A percentile compares a stretch with the other conserved stretches of the same genome.
Evolutionary conservation across 2,329 filamentous ascomycete genomes (phyloP).

Genomic region (Fusarium torulosum): DNA sequence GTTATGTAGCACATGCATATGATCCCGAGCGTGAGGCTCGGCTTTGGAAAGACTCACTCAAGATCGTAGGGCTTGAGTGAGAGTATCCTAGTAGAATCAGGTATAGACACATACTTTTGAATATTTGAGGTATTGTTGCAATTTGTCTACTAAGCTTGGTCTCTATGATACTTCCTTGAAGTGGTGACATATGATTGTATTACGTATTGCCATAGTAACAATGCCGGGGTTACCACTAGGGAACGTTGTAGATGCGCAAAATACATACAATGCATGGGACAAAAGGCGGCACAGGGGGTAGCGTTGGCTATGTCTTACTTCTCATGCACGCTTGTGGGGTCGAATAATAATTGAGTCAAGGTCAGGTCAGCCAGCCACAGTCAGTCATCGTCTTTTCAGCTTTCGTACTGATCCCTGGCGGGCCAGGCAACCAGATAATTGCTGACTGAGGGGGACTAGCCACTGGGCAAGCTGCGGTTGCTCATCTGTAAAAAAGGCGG

Average conservation of each 20-base stretch:
- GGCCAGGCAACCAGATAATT: not conserved
- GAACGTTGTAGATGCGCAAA: no score
- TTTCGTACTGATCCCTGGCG: not conserved
- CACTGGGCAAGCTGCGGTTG: no score
- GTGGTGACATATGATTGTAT: not conserved
- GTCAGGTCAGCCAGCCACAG: not conserved
- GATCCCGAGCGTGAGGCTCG: conserved; percentile 24
- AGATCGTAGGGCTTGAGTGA: conserved; percentile 33
- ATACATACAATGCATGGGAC: not conserved
- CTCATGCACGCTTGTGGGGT: not conserved
- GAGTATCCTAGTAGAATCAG: not conserved
- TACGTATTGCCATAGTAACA: not conserved
- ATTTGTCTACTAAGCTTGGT: not conserved
- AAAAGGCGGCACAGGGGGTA: not conserved
- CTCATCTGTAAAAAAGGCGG: no score
- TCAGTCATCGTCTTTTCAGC: not conserved
- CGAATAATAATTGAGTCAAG: not conserved
- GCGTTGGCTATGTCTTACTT: not conserved
- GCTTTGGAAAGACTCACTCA: conserved; percentile 38
- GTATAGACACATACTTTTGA: no score
- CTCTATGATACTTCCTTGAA: not conserved
- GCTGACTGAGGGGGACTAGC: no score
- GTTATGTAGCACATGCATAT: conserved; percentile 26
- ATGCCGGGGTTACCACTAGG: not conserved
- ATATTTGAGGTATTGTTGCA: not conserved